Base-by-base conservation (phyloP, 305 asterid genomes). In the Fraxinus sp. region DNA sequence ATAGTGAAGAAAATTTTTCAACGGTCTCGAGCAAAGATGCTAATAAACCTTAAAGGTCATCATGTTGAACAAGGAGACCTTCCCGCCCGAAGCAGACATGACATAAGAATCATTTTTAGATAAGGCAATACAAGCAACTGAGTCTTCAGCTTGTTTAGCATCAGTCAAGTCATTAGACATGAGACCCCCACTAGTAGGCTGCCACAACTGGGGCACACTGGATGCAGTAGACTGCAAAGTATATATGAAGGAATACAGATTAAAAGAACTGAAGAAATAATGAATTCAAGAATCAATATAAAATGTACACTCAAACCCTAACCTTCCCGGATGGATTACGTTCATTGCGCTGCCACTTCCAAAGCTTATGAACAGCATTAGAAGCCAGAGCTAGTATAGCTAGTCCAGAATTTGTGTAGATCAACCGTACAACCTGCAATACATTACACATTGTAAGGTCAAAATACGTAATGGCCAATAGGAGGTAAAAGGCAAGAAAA, bases 71-170 rank as follows among this genome's bases (percentile, higher is more conserved):
- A 95, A 88, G 81, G 99, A 95, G 78, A 95, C 95, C 85, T 93
- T 95, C 83, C 99, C 99, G 36, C 99, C 99, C 4, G 99, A 94
- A 79, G 98, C 99, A 80, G 99, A 95, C 99, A 95, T 95, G 73
- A 95, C 99, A 78, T 94, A 95, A 24, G 99, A 95, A 88, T 94
- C 99, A 78, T 95, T 95, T 85, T 94, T 95, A 5, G 99, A 95
- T 33, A 95, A 87, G 37, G 99, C 99, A 82, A 95, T 91, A 87
- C 99, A 95, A 71, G 99, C 90, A 83, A 91, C 97, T 0, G 97
- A 88, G 81, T 94, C 99, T 86, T 95, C 98, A 16, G 92, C 83
- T 77, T 93, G 90, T 88, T 91, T 94, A 81, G 89, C 90, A 73
- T 93, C 98, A 87, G 84, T 86, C 78, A 87, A 62, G 86, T 95